Percentiles rank a stretch among this genome's conserved stretches.
phyloP scores from a whole-genome alignment of 768 basidiomycete species.

The Lanmaoa pseudosensibilis region DNA sequence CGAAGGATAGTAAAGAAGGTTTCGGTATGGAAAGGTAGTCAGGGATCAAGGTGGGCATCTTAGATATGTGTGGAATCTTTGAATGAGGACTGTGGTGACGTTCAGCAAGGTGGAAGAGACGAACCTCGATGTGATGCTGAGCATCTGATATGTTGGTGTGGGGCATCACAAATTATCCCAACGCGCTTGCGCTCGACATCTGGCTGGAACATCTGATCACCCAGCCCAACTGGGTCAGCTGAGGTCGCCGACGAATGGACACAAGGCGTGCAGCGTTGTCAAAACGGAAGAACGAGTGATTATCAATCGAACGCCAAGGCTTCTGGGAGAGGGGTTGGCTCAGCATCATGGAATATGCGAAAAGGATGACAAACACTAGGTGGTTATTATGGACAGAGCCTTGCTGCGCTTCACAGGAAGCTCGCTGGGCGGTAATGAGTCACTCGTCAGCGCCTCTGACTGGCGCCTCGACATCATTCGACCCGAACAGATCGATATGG shows the following conservation, averaged over 20 bases:
- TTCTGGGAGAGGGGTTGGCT: background rate
- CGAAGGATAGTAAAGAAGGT: background rate
- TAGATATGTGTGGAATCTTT: no score
- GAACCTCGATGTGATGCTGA: no score
- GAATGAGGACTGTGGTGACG: background rate
- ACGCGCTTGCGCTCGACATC: no score
- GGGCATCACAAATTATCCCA: no score
- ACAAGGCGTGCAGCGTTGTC: background rate
- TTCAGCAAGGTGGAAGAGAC: background rate
- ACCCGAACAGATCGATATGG: background rate
- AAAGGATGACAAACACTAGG: background rate
- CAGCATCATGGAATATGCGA: background rate
- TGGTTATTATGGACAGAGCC: background rate
- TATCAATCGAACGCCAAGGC: background rate
- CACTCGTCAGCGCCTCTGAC: background rate
- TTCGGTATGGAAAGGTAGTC: no score
- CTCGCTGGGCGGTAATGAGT: background rate
- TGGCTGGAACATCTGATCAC: background rate
- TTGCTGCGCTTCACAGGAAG: background rate
- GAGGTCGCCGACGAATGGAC: background rate
- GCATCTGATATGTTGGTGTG: no score
- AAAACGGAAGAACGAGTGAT: background rate
- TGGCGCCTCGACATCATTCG: background rate
- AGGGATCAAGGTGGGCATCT: no score
- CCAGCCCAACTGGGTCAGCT: background rate